Percentiles rank a stretch among this genome's conserved stretches.
phyloP scores from a whole-genome alignment of 2,329 filamentous ascomycete species.

The Penicillium griseofulvum region DNA sequence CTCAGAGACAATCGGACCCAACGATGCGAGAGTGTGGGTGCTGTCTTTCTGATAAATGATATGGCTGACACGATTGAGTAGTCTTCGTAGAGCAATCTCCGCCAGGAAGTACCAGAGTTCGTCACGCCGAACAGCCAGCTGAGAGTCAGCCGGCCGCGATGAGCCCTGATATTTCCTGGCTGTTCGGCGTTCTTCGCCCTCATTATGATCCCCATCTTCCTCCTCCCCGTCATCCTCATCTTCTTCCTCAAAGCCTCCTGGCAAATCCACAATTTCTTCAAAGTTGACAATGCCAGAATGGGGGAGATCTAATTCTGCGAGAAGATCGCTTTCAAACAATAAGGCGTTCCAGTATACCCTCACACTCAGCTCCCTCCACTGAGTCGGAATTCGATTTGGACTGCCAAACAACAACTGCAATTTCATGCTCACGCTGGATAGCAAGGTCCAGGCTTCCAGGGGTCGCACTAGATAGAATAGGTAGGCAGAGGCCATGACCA shows the following conservation, averaged over 20 bases:
- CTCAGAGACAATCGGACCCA: conserved; percentile 75
- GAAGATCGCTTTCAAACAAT: conserved; percentile 75
- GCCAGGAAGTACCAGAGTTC: conserved; percentile 85
- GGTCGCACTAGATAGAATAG: conserved; percentile 79
- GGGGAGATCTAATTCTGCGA: conserved; percentile 76
- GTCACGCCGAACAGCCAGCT: conserved; percentile 52
- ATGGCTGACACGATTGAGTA: conserved; percentile 76
- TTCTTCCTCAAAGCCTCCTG: conserved; percentile 69
- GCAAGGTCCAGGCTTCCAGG: conserved; percentile 76
- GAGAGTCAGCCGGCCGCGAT: neutral
- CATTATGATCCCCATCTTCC: conserved; percentile 5
- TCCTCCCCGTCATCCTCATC: conserved; percentile 49
- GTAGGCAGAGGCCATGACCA: conserved; percentile 76
- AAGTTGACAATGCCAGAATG: conserved; percentile 81
- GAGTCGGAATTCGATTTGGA: conserved; percentile 66
- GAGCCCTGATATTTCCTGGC: neutral
- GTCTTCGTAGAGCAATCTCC: conserved; percentile 73
- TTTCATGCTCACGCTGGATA: conserved; percentile 78
- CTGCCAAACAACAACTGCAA: conserved; percentile 74
- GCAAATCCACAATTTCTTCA: conserved; percentile 75
- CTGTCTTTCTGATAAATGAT: conserved; percentile 75
- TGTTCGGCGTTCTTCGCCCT: conserved; percentile 1
- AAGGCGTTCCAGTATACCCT: conserved; percentile 82
- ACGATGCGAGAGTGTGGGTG: conserved; percentile 66
- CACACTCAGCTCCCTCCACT: conserved; percentile 70